These are phyloP conservation scores for Pythium sukuiense DNA, from an alignment of 352 stramenopile species.

Conservation along the genomic window DNA sequence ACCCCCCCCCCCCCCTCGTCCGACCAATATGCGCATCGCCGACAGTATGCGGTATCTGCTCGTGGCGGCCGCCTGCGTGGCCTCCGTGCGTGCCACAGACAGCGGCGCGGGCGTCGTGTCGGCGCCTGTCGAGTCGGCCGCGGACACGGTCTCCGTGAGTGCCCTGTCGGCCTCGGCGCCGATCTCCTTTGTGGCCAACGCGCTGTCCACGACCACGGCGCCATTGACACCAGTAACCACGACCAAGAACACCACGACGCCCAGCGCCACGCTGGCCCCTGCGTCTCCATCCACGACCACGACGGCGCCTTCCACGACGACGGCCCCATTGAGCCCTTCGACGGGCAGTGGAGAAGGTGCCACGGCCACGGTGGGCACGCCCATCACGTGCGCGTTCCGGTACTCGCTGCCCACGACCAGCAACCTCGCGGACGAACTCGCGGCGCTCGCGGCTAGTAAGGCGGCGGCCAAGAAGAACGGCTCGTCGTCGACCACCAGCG, in stretches of 20 bases:
- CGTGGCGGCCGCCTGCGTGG: constrained; percentile 2
- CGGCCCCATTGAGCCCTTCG: neutral
- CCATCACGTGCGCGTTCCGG: constrained; percentile 30
- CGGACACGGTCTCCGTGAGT: constrained; percentile 11
- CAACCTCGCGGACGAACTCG: constrained; percentile 27
- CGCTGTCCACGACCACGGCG: neutral
- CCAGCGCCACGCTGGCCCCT: neutral
- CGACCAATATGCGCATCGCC: constrained; percentile 19
- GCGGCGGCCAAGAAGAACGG: constrained; percentile 14
- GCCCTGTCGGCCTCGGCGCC: constrained; percentile 20
- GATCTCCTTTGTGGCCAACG: constrained; percentile 1
- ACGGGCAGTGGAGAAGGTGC: constrained; percentile 10
- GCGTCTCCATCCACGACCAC: neutral
- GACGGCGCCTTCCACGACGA: constrained; percentile 1
- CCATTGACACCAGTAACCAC: neutral
- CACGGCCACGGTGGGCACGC: constrained; percentile 4
- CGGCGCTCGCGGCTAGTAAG: constrained; percentile 14
- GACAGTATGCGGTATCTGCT: constrained; percentile 17
- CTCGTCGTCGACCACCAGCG: constrained; percentile 6
- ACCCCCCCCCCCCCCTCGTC: neutral
- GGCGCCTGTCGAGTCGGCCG: neutral
- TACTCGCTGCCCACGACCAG: constrained; percentile 29
- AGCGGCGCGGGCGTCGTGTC: constrained; percentile 9
- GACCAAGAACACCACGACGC: neutral
- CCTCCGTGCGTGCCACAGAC: constrained; percentile 14